Evolutionary conservation across 1,139 yeast species (phyloP), one percentile per base, ranked within the genome.

Genomic region (Suzukiozyma palmioleophila): DNA sequence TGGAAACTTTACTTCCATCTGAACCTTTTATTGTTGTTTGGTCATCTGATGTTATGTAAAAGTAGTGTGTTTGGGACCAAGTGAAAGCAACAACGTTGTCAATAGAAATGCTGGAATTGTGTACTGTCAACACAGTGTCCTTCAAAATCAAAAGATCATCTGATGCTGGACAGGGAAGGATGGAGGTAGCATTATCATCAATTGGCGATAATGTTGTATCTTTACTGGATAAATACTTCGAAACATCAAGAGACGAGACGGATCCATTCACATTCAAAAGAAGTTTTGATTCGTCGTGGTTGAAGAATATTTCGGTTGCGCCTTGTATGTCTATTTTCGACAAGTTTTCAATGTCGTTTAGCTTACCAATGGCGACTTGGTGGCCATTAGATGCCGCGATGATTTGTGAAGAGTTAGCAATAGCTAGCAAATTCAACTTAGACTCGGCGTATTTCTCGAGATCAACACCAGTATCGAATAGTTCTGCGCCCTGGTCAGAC

Each of bases 351-450:
- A 46, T 16, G 12, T 47, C 35, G 3, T 37, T 41, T 11, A 39
- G 42, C 27, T 32, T 30, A 14, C 38, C 51, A 44, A 43, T 45
- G 26, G 41, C 46, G 40, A 58, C 46, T 26, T 39, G 29, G 3
- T 46, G 40, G 11, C 59, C 50, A 44, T 68, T 60, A n/a, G 74
- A 64, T 27, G 60, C 57, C 9, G 68, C 73, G 43, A 60, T 57
- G 21, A 54, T 40, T 6, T 54, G 51, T 15, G 49, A 43, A 9
- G 42, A 25, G 39, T 64, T 58, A 12, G 63, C 59, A 9, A 67
- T 51, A 26, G 65, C 54, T 18, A 70, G 50, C 33, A 70, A 53
- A 14, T 53, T 53, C 16, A 69, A 47, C 8, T 58, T 49, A 3
- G 47, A 45, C 14, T 39, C 30, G 1, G 51, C 48, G 8, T 43